Evolutionary conservation across 345 rosid genomes (phyloP).

Genomic region (Lumnitzera littorea): DNA sequence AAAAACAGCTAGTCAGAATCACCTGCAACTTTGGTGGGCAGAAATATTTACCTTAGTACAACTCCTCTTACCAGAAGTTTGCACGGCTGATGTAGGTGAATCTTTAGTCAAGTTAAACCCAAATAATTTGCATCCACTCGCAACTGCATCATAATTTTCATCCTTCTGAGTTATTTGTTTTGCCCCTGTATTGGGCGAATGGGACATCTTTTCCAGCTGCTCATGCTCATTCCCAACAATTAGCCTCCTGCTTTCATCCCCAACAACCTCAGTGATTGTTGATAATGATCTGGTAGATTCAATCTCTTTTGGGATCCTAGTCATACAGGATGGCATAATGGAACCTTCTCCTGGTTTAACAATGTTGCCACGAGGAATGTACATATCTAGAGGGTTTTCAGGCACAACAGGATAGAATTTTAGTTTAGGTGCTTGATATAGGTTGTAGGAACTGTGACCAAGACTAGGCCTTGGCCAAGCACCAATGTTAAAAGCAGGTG

Average conservation of each 20-base stretch:
- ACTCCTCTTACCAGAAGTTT: conserved; percentile 75
- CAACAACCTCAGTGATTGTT: conserved; percentile 13
- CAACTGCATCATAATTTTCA: conserved; percentile 25
- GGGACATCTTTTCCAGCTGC: conserved; percentile 24
- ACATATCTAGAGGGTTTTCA: conserved; percentile 35
- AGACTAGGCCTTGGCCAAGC: conserved; percentile 44
- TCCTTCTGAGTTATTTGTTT: conserved; percentile 32
- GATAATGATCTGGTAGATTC: conserved; percentile 25
- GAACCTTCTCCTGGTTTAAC: conserved; percentile 29
- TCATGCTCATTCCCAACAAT: conserved; percentile 29
- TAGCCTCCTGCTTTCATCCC: conserved; percentile 33
- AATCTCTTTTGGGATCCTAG: conserved; percentile 32
- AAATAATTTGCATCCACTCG: conserved; percentile 66
- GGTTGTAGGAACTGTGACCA: conserved; percentile 34
- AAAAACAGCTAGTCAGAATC: conserved; percentile 6
- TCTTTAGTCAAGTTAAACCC: conserved; percentile 70
- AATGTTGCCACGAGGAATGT: conserved; percentile 36
- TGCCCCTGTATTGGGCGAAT: conserved; percentile 29
- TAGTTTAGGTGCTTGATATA: conserved; percentile 41
- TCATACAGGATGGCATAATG: conserved; percentile 19
- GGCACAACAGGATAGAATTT: conserved; percentile 42
- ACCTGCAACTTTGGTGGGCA: conserved; percentile 4
- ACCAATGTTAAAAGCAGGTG: conserved; percentile 45
- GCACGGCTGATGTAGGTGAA: conserved; percentile 36
- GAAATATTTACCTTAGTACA: conserved; percentile 68